Evolutionary conservation across 257 asterid genomes (phyloP), one percentile per base, ranked within the genome.

Genomic region (Capsicum rhomboideum): DNA sequence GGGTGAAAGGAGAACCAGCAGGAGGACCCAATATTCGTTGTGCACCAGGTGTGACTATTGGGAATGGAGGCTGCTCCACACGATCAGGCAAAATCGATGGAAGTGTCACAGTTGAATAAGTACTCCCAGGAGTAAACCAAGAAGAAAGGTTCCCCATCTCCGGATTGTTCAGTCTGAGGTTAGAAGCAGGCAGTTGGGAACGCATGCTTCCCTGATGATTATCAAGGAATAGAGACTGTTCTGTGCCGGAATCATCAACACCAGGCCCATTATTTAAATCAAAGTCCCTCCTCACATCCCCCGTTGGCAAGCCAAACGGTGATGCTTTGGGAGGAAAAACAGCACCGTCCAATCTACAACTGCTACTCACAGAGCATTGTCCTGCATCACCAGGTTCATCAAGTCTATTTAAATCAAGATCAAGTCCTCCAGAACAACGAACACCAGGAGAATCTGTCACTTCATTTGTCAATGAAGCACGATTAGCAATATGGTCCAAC

Each of bases 91-190:
- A 56, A 82, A 91, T 69, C 10, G 97, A 90, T 3, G 94, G 90
- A 88, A 79, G 91, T 71, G 87, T 56, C 69, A 78, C 86, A 2
- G 95, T 87, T 7, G 99, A 89, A 86, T 88, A 94, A 26, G 94
- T 79, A 85, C 79, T 93, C 44, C 93, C 93, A 20, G 95, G 86
- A 26, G 97, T 83, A 85, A 93, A 90, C 98, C 97, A 93, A 83
- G 98, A 89, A 20, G 98, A 87, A 90, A 90, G 91, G 82, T 74
- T 93, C 55, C 91, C 93, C 17, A 90, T 71, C 34, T 87, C 95
- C 7, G 87, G 88, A 85, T 80, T 87, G 87, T 77, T 90, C 66
- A 90, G 58, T 84, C 92, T 85, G 59, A 86, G 87, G 82, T 93
- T 92, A 37, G 90, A 52, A 71, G 87, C 50, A 72, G 92, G 88